Conservation (phyloP, 345 rosid species). For the Clausena lansium region DNA sequence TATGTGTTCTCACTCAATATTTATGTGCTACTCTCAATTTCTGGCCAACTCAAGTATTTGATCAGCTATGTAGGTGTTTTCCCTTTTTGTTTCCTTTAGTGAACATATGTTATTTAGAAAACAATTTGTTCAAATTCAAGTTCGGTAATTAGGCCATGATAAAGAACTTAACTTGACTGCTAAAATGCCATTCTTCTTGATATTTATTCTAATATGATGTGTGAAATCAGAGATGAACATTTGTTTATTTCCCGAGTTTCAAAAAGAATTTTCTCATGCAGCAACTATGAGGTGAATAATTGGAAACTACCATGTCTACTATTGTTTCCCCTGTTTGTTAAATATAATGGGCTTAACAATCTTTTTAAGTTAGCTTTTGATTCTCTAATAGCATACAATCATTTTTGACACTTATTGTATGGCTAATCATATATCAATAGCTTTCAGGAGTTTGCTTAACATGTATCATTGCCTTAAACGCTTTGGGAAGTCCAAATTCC, state of each 20-base stretch:
- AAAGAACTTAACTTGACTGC: neutral
- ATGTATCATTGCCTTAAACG: neutral
- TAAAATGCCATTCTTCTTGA: neutral
- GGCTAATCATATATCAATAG: neutral
- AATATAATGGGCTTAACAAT: neutral
- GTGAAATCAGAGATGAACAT: neutral
- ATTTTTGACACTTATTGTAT: neutral
- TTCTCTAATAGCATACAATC: neutral
- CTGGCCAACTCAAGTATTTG: neutral
- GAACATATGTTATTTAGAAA: neutral
- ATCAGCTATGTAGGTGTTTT: neutral
- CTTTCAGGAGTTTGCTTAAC: conserved; percentile 4
- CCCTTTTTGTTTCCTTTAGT: neutral
- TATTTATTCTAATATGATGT: neutral
- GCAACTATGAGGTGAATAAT: neutral
- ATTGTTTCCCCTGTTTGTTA: neutral
- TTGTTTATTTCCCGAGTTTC: neutral
- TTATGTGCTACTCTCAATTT: neutral
- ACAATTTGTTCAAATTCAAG: neutral
- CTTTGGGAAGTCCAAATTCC: conserved; percentile 10
- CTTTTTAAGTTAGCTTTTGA: neutral
- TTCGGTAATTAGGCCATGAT: neutral
- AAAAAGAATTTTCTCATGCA: neutral
- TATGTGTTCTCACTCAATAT: neutral
- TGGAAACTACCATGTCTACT: neutral